Conservation (phyloP, 768 basidiomycete species). For the Podaxis rugospora region DNA sequence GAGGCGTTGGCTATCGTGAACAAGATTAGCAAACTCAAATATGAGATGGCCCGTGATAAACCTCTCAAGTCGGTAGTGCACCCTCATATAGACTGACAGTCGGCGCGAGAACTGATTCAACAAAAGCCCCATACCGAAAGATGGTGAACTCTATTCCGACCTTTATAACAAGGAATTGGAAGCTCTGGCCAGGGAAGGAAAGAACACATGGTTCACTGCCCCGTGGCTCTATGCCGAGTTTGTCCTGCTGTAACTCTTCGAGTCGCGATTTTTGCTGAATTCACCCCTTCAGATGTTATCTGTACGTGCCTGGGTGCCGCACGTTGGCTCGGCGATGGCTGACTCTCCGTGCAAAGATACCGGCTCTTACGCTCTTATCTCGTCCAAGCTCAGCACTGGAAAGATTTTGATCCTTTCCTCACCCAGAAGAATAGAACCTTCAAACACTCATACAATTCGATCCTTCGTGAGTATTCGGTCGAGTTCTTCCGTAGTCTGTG, state of each 20-base stretch:
- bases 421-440: constrained; percentile 79
- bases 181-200: constrained; percentile 36
- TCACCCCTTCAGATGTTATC: neutral
- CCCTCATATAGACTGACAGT: neutral
- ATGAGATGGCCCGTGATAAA: constrained; percentile 81
- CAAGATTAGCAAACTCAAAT: constrained; percentile 73
- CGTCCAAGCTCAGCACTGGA: constrained; percentile 64
- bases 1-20: constrained; percentile 81
- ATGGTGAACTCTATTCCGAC: constrained; percentile 65
- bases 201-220: constrained; percentile 83
- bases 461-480: constrained; percentile 55
- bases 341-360: constrained; percentile 47
- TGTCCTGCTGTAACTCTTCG: constrained; percentile 23
- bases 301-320: neutral
- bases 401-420: constrained; percentile 77
- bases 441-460: constrained; percentile 69
- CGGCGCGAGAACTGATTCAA: neutral
- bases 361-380: constrained; percentile 77
- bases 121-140: constrained; percentile 62
- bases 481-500: neutral
- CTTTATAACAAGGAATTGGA: constrained; percentile 77
- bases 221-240: constrained; percentile 98
- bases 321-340: neutral
- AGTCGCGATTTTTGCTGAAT: neutral
- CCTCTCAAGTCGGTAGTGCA: constrained; percentile 50